These are phyloP conservation scores for Elsinoe fawcettii DNA, from an alignment of 2,329 filamentous ascomycete species.

Conservation along the genomic window DNA sequence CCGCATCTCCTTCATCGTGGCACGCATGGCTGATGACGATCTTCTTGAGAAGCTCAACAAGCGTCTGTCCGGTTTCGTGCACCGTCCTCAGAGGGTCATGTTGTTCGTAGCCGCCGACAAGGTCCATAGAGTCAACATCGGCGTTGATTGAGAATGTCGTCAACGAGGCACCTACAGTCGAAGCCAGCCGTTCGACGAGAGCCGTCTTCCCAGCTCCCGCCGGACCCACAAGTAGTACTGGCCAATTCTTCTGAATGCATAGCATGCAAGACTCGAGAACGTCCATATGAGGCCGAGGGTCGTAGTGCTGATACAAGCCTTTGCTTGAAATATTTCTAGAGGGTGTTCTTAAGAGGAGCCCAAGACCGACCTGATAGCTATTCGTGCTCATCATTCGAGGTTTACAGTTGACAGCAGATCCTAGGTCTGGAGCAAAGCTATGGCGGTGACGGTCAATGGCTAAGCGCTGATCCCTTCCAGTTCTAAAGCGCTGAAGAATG, in stretches of 20 bases:
- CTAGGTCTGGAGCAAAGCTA: no score
- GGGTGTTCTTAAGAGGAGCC: conserved; percentile 50
- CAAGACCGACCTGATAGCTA: conserved; percentile 73
- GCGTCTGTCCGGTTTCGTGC: conserved; percentile 47
- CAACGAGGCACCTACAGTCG: conserved; percentile 64
- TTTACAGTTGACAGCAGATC: conserved; percentile 44
- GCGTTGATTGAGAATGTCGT: conserved; percentile 84
- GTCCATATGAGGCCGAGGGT: conserved; percentile 46
- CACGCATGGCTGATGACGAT: not conserved
- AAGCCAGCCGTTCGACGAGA: conserved; percentile 72
- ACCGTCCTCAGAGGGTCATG: conserved; percentile 71
- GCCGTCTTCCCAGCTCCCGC: conserved; percentile 82
- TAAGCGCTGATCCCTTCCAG: conserved; percentile 55
- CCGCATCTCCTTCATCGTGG: no score
- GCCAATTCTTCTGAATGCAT: conserved; percentile 78
- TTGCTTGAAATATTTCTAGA: conserved; percentile 30
- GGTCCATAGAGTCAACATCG: conserved; percentile 93
- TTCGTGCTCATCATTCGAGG: conserved; percentile 62
- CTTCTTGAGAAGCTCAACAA: not conserved
- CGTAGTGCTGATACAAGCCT: conserved; percentile 22
- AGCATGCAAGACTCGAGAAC: conserved; percentile 81
- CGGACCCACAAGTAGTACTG: conserved; percentile 78
- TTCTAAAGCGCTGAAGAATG: conserved; percentile 82
- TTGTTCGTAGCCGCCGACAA: conserved; percentile 95
- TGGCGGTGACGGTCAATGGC: conserved; percentile 43